Evolutionary conservation across 1,139 yeast species (phyloP).

Genomic region (Suhomyces coccinellae): DNA sequence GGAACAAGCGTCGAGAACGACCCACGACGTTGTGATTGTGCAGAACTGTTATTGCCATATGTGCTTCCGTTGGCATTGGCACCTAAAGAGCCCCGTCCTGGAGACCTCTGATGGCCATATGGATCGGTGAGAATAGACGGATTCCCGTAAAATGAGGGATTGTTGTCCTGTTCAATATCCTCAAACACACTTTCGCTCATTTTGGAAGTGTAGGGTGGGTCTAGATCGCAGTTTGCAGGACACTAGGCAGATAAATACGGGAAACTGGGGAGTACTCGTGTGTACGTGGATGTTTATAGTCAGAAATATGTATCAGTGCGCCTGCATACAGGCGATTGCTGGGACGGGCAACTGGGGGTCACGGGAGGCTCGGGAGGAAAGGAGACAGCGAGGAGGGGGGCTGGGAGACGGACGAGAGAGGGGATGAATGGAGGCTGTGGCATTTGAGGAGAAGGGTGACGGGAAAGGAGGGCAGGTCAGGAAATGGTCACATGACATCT

Average conservation of each 20-base stretch:
- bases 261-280: not conserved
- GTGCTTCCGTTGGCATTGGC: not conserved
- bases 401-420: not conserved
- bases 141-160: constrained; percentile 47
- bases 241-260: not conserved
- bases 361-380: not conserved
- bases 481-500: not conserved
- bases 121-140: constrained; percentile 32
- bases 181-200: constrained; percentile 25
- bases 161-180: constrained; percentile 51
- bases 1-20: constrained; percentile 6
- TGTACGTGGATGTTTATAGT: constrained; percentile 1
- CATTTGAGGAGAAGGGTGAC: not conserved
- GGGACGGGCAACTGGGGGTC: not conserved
- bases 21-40: not conserved
- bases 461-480: not conserved
- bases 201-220: not conserved
- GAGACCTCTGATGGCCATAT: constrained; percentile 20
- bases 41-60: not conserved
- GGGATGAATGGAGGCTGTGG: too few relatives aligned
- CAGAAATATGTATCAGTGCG: constrained; percentile 3
- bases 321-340: constrained; percentile 3
- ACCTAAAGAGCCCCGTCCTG: not conserved
- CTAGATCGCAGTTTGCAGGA: too few relatives aligned
- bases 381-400: not conserved